These are phyloP conservation scores for Carex parvula DNA, from an alignment of 176 grass and related monocot genomes.

Conservation along the genomic window DNA sequence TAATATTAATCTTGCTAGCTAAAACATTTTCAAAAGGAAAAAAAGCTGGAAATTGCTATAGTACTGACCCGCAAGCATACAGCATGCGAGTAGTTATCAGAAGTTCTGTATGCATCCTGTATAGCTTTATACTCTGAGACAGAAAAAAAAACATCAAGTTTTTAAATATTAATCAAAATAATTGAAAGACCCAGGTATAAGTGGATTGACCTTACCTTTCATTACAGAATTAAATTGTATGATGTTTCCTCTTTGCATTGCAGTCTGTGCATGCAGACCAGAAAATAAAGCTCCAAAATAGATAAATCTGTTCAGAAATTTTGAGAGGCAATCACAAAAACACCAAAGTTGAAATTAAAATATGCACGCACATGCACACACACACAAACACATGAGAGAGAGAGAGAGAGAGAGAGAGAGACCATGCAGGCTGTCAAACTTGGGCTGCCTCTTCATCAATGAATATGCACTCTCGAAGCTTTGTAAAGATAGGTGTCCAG, in stretches of 20 bases:
- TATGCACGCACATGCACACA: not conserved
- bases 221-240: slow-evolving; percentile 82
- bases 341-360: slow-evolving; percentile 10
- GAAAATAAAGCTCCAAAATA: slow-evolving; percentile 85
- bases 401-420: slow-evolving; percentile 35
- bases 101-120: slow-evolving; percentile 88
- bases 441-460: slow-evolving; percentile 74
- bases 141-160: slow-evolving; percentile 21
- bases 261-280: slow-evolving; percentile 92
- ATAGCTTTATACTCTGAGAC: slow-evolving; percentile 81
- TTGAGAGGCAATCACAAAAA: slow-evolving; percentile 16
- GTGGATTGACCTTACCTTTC: slow-evolving; percentile 57
- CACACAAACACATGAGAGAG: not conserved
- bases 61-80: slow-evolving; percentile 73
- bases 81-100: slow-evolving; percentile 64
- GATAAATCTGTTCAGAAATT: slow-evolving; percentile 57
- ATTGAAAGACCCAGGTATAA: slow-evolving; percentile 7
- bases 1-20: not conserved
- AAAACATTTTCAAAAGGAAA: not conserved
- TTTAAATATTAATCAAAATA: slow-evolving; percentile 9
- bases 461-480: slow-evolving; percentile 60
- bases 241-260: slow-evolving; percentile 79
- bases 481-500: slow-evolving; percentile 60
- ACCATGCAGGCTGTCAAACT: slow-evolving; percentile 74
- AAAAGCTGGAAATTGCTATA: not conserved